phyloP scores from a whole-genome alignment of 2,329 filamentous ascomycete species.

The Alternaria hordeiaustralica region DNA sequence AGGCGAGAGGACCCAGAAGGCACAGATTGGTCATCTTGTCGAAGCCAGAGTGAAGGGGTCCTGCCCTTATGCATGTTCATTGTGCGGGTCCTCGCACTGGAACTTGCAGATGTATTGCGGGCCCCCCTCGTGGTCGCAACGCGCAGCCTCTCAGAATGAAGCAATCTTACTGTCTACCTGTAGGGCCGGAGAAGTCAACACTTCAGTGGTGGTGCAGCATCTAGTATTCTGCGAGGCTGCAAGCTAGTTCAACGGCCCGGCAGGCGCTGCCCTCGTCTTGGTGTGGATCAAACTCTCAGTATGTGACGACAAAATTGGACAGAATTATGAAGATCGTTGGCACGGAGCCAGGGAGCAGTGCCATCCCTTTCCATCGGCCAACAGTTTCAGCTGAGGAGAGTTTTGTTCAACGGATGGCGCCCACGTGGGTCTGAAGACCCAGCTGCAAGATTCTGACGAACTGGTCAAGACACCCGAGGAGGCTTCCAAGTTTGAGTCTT shows the following conservation, averaged over 20 bases:
- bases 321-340: constrained; percentile 20
- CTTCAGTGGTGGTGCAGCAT: constrained; percentile 9
- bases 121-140: constrained; percentile 19
- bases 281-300: constrained; percentile 10
- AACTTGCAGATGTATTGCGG: constrained; percentile 14
- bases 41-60: constrained; percentile 32
- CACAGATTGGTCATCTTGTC: constrained; percentile 20
- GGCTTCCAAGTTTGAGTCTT: not conserved
- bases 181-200: constrained; percentile 27
- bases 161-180: constrained; percentile 25
- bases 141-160: constrained; percentile 22
- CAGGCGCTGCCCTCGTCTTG: constrained; percentile 12
- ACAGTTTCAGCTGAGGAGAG: constrained; percentile 14
- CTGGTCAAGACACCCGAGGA: not conserved
- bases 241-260: constrained; percentile 35
- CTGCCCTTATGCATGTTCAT: constrained; percentile 33
- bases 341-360: constrained; percentile 15
- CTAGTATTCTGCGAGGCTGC: constrained; percentile 9
- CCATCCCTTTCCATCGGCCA: constrained; percentile 14
- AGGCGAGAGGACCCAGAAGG: constrained; percentile 19
- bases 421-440: constrained; percentile 6
- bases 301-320: constrained; percentile 12
- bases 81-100: constrained; percentile 25
- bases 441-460: constrained; percentile 2
- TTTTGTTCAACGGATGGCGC: constrained; percentile 7